phyloP scores from a whole-genome alignment of 345 rosid genomes.

The Citrus trifoliata region DNA sequence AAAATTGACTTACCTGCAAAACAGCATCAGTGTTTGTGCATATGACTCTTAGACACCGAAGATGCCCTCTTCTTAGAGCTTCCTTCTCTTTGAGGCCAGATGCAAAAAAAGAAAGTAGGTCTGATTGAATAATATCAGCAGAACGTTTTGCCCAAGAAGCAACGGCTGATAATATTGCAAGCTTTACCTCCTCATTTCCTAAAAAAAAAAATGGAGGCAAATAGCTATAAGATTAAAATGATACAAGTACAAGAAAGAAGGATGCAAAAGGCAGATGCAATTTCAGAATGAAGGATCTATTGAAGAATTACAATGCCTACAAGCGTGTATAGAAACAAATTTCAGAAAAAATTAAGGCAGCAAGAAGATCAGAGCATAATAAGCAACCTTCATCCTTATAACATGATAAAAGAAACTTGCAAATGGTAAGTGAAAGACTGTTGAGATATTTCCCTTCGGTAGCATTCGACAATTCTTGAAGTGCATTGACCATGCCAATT shows the following conservation, averaged over 20 bases:
- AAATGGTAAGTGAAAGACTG: constrained; percentile 46
- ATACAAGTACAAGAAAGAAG: background rate
- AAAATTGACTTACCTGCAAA: constrained; percentile 45
- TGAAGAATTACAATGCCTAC: background rate
- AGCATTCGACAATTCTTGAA: constrained; percentile 77
- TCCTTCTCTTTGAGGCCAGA: constrained; percentile 97
- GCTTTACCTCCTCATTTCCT: constrained; percentile 96
- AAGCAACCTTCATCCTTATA: constrained; percentile 82
- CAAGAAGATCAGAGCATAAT: constrained; percentile 1
- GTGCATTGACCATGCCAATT: constrained; percentile 76
- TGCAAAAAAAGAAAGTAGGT: constrained; percentile 64
- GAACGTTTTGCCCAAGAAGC: constrained; percentile 76
- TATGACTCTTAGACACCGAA: constrained; percentile 64
- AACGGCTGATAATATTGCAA: constrained; percentile 66
- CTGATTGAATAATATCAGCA: constrained; percentile 61
- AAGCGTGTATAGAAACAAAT: constrained; percentile 6
- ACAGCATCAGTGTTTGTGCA: constrained; percentile 68
- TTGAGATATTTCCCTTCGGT: constrained; percentile 83
- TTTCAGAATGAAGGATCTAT: background rate
- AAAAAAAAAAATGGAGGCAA: background rate
- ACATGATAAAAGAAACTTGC: constrained; percentile 64
- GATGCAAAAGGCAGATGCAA: constrained; percentile 1
- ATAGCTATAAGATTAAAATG: background rate
- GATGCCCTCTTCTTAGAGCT: constrained; percentile 81
- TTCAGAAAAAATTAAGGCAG: constrained; percentile 3